These are phyloP conservation scores for Parmelia sp. DNA, from an alignment of 495 filamentous ascomycete species.

Conservation along the genomic window DNA sequence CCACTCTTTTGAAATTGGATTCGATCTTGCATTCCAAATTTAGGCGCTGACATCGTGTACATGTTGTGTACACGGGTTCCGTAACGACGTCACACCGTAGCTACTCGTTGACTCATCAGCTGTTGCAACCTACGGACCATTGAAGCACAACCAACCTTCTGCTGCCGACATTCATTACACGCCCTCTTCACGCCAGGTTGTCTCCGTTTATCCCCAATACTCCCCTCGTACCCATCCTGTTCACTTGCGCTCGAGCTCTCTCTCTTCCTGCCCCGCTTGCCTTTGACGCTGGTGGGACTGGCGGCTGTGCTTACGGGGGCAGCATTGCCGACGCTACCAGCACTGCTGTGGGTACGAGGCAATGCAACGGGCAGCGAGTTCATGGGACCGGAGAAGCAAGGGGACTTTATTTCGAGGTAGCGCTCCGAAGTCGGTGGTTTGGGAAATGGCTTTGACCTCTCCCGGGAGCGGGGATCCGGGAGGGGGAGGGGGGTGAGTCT, in stretches of 20 bases:
- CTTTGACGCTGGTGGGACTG: conserved; percentile 31
- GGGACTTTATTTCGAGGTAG: background rate
- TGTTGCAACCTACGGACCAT: conserved; percentile 10
- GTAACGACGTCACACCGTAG: conserved; percentile 86
- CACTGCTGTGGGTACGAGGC: conserved; percentile 17
- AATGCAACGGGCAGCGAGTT: conserved; percentile 16
- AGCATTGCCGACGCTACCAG: conserved; percentile 18
- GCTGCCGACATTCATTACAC: conserved; percentile 92
- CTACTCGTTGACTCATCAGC: conserved; percentile 37
- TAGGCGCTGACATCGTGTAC: conserved; percentile 76
- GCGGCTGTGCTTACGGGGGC: conserved; percentile 7
- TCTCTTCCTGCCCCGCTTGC: conserved; percentile 46
- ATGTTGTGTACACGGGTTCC: conserved; percentile 67
- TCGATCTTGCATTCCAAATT: conserved; percentile 88
- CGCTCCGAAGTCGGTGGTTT: conserved; percentile 12
- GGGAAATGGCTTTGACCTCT: background rate
- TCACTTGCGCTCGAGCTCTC: conserved; percentile 66
- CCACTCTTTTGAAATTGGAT: conserved; percentile 86
- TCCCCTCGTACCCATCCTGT: conserved; percentile 57
- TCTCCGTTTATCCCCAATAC: conserved; percentile 53
- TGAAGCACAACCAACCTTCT: conserved; percentile 58
- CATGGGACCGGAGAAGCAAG: conserved; percentile 11
- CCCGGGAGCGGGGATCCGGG: background rate
- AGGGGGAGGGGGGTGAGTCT: too few relatives aligned
- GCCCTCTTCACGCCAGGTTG: conserved; percentile 77